Evolutionary conservation across 2,329 filamentous ascomycete species (phyloP).

Genomic region (Setomelanomma holmii): DNA sequence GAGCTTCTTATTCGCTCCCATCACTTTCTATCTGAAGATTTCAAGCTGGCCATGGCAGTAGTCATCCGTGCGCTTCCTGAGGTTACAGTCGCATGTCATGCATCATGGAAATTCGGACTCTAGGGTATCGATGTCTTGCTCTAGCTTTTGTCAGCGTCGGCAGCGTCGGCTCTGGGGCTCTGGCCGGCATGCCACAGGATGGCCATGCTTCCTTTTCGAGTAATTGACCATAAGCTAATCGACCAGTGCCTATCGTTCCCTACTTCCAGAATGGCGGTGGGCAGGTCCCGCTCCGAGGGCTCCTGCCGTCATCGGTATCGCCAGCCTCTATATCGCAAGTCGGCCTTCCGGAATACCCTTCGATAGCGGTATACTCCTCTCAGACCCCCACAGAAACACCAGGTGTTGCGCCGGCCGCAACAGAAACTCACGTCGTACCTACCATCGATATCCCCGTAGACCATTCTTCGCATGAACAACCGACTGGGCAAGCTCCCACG

Average conservation of each 20-base stretch:
- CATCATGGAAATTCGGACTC: background rate
- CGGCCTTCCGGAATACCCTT: slow-evolving; percentile 32
- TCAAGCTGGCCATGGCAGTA: slow-evolving; percentile 14
- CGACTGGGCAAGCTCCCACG: slow-evolving; percentile 20
- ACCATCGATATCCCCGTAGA: slow-evolving; percentile 39
- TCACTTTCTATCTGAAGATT: background rate
- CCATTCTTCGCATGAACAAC: slow-evolving; percentile 32
- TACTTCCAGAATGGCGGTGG: slow-evolving; percentile 44
- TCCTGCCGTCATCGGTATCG: slow-evolving; percentile 33
- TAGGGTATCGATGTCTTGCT: slow-evolving; percentile 7
- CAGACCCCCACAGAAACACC: slow-evolving; percentile 15
- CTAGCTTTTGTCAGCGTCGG: slow-evolving; percentile 38
- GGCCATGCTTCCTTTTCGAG: slow-evolving; percentile 13
- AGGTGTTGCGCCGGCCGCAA: slow-evolving; percentile 40
- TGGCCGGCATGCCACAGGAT: slow-evolving; percentile 8
- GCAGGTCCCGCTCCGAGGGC: slow-evolving; percentile 42
- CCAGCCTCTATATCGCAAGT: slow-evolving; percentile 29
- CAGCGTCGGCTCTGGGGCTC: slow-evolving; percentile 26
- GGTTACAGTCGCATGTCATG: slow-evolving; percentile 13
- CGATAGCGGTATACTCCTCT: slow-evolving; percentile 27
- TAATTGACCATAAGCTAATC: slow-evolving; percentile 33
- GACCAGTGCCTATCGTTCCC: slow-evolving; percentile 45
- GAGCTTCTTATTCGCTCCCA: slow-evolving; percentile 16
- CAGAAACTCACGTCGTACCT: slow-evolving; percentile 19
- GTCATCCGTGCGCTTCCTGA: slow-evolving; percentile 33